Base-by-base conservation (phyloP, 371 early-diverging fungal species). In the Rhizopus sp. region DNA sequence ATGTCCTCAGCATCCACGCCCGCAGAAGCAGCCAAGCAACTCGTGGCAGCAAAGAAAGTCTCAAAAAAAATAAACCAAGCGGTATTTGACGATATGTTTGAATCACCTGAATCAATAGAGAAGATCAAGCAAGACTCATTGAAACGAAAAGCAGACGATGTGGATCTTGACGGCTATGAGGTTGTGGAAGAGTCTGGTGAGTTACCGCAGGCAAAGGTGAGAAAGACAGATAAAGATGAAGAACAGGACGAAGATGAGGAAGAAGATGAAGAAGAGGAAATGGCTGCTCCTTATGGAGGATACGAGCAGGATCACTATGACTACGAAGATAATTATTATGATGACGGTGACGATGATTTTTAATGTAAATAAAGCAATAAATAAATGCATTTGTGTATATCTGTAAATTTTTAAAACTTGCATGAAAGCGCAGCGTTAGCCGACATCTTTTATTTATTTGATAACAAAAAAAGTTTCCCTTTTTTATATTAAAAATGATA, bases 21-120 rank as follows among this genome's bases (percentile, higher is more conserved):
- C 3, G 81, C 87, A 5, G 91, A 93, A 66, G 89, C 92, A 1
- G 87, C 93, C 17, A 92, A 90, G 61, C 86, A 85, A 37, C 67
- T 89, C 32, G 62, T 93, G 30, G 65, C 71, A 3, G 74, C 76
- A 35, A 88, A 86, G 45, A 80, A 87, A 47, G 68, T 93, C 47
- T 95, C 96, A 1, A 92, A 91, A 57, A 95, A 95, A 66, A 93
- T 96, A 66, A 95, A 95, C 64, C 93, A 93, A 66, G 87, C 82
- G 1, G 87, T 91, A 0, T 72, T 95, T 56, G 86, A 90, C 23
- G 82, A 82, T 35, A 84, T 93, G 62, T 88, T 92, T 60, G 87
- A 85, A 45, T 73, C 83, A 44, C 70, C 75, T 39, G 73, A 81
- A 55, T 44, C 77, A 7, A 55, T 85, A 63, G 64, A 63, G 45